Base-by-base conservation (phyloP, 108 stramenopile genomes). In the Cyclotella baltica region DNA sequence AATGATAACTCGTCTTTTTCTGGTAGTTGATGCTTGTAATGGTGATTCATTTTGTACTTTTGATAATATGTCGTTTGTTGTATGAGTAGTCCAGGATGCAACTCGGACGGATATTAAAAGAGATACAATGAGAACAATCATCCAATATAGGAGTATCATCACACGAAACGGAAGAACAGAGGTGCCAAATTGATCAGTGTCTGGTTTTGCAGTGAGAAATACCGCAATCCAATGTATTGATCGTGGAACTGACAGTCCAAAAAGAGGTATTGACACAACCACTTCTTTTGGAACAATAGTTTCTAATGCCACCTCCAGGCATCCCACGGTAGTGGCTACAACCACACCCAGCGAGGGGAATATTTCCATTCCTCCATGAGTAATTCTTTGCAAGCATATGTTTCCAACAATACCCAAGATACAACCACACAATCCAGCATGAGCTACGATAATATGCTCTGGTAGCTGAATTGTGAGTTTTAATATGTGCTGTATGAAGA, bases 401-500 rank as follows among this genome's bases (percentile, higher is more conserved):
- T 43, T 52, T 0, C 51, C 6, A 23, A 31, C 58, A 37, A 75
- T 64, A 1, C 80, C 83, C 22, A 79, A 29, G 2, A 83, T 55
- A 62, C 83, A 83, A 2, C 83, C 83, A 35, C 46, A 34, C 64
- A 83, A 70, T 38, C 83, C 83, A 37, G 78, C 83, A 62, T 83
- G 78, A 18, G 83, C 50, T 15, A 80, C 50, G 16, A 23, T 37
- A 19, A 79, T 43, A 62, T 79, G 73, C 29, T 52, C 43, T 48
- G 76, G 70, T 30, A 46, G 71, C 11, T 33, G 4, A 19, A 27
- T 36, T 72, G 62, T 35, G 37, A 65, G 56, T 28, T 53, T 51
- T 22, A 25, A 58, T n/a, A 43, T 52, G 34, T 74, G 31, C 29
- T 62, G 61, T 15, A 78, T 38, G 15, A 82, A 30, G 37, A 73